Evolutionary conservation across 345 rosid species (phyloP), one percentile per base, ranked within the genome.

Genomic region (Arabis hirsuta): DNA sequence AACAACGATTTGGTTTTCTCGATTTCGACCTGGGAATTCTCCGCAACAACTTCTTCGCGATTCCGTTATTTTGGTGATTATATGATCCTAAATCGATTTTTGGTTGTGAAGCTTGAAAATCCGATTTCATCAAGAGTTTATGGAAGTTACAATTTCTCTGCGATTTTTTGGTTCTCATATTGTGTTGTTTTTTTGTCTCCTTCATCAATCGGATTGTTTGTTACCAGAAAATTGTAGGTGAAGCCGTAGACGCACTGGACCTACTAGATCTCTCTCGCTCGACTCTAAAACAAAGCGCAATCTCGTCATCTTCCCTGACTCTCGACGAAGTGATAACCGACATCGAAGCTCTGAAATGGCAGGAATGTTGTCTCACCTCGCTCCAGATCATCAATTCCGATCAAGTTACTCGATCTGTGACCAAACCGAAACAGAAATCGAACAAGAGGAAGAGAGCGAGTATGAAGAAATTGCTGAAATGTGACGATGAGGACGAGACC

Each of bases 291-390:
- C 66, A 69, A 55, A 55, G 3, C 54, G 12, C 1, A 12, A 9
- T n/a, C 22, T 31, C 75, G 5, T 62, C 56, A 3, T 9, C 78
- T 45, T 22, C 61, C 2, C 12, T 63, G 31, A 63, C 66, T 47
- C 75, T 76, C 38, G 75, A 76, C 39, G 32, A 76, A 63, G 75
- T 76, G 3, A 76, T 55, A 50, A 42, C 22, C 42, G 79, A 76
- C 42, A 69, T 76, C 16, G 75, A 76, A 69, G 54, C 32, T 48
- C 71, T 76, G 41, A 76, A 76, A 55, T 76, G 79, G 75, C 79
- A 76, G 69, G 75, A 76, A 13, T 76, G 79, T 13, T 46, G 75
- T 12, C 13, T 76, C 9, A 76, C 79, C 19, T 76, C 74, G 0
- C 71, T 76, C 65, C 45, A 69, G 59, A 27, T 55, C 65, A 62